These are phyloP conservation scores for Amanita rubescens DNA, from an alignment of 768 basidiomycete genomes.

Conservation along the genomic window DNA sequence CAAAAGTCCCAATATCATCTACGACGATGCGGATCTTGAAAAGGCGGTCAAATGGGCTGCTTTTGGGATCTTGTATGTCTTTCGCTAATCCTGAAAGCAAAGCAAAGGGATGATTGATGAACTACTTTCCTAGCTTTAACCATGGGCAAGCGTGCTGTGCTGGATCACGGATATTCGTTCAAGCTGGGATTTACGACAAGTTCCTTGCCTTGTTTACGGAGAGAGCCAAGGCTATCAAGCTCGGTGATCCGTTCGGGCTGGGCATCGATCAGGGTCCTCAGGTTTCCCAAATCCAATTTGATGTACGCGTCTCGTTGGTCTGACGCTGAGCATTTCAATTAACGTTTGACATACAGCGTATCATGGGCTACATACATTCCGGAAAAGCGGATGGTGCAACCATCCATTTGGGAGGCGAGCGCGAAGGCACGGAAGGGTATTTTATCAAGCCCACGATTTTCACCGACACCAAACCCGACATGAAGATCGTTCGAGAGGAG, in stretches of 20 bases:
- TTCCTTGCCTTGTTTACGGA: conserved; percentile 57
- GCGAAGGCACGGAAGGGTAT: conserved; percentile 58
- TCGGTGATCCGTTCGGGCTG: conserved; percentile 59
- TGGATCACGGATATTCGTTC: conserved; percentile 80
- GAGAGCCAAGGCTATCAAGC: conserved; percentile 40
- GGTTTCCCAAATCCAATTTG: conserved; percentile 61
- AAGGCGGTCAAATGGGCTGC: conserved; percentile 68
- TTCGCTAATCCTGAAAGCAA: no score
- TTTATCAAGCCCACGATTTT: conserved; percentile 69
- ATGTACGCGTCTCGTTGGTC: conserved; percentile 34
- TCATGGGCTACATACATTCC: conserved; percentile 65
- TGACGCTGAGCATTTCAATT: not conserved
- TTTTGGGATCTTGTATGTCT: conserved; percentile 64
- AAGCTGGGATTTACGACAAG: conserved; percentile 70
- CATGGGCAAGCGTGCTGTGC: conserved; percentile 75
- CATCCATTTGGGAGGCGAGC: conserved; percentile 51
- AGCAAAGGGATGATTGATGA: no score
- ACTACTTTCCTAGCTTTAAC: conserved; percentile 40
- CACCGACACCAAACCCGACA: conserved; percentile 50
- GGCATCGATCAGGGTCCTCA: conserved; percentile 68
- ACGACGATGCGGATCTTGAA: conserved; percentile 66
- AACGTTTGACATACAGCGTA: conserved; percentile 37
- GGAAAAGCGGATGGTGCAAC: conserved; percentile 65
- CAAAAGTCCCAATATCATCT: conserved; percentile 66
- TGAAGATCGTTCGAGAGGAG: conserved; percentile 64